A percentile compares a stretch with the other conserved stretches of the same genome.
Conservation (phyloP, 495 filamentous ascomycete genomes). For the Aspergillus diversus region DNA sequence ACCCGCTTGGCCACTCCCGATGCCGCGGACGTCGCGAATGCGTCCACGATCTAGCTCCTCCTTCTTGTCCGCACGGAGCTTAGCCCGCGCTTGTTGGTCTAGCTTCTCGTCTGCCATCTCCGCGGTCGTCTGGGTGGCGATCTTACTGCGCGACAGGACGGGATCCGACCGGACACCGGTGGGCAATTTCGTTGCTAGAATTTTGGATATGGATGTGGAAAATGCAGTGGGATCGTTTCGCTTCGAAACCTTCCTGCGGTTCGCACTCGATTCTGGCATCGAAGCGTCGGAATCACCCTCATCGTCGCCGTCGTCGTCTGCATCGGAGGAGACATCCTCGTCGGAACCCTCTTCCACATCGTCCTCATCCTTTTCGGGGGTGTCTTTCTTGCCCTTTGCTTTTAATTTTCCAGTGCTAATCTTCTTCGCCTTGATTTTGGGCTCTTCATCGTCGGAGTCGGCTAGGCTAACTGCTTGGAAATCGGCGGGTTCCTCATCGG, state of each 20-base stretch:
- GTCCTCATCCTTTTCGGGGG: constrained; percentile 36
- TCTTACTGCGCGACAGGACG: constrained; percentile 77
- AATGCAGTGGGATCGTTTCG: constrained; percentile 91
- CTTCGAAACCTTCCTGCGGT: constrained; percentile 52
- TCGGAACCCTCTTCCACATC: constrained; percentile 45
- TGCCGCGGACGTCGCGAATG: constrained; percentile 78
- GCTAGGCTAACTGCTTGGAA: constrained; percentile 68
- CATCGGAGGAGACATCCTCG: constrained; percentile 39
- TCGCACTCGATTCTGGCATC: constrained; percentile 25
- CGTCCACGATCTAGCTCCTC: constrained; percentile 82
- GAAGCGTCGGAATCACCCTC: constrained; percentile 35
- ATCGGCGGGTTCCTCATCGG: constrained; percentile 46
- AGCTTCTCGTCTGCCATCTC: constrained; percentile 73
- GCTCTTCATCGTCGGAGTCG: constrained; percentile 65
- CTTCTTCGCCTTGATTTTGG: constrained; percentile 32
- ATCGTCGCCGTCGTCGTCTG: constrained; percentile 29
- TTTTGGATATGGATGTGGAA: constrained; percentile 87
- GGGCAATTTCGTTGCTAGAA: constrained; percentile 84
- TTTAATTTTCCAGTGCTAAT: constrained; percentile 26
- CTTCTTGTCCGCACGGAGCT: constrained; percentile 80
- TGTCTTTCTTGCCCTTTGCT: constrained; percentile 17
- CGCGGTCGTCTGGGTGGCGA: constrained; percentile 65
- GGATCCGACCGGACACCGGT: constrained; percentile 80
- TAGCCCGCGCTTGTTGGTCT: constrained; percentile 75
- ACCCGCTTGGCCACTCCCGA: constrained; percentile 48